phyloP scores from a whole-genome alignment of 2,329 filamentous ascomycete genomes.

The Lachnellula occidentalis region DNA sequence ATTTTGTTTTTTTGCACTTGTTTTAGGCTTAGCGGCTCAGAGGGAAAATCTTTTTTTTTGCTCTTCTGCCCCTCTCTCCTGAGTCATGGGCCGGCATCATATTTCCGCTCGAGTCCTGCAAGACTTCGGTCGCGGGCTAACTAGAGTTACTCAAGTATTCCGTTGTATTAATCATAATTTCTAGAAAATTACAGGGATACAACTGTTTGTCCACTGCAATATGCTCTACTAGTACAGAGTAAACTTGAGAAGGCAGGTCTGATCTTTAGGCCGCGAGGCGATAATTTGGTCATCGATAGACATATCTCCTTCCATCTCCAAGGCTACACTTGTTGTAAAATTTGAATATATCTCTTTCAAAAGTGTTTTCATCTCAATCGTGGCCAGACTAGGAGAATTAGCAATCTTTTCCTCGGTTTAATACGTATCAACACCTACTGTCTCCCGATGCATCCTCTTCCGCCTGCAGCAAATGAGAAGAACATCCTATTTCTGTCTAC shows the following conservation, averaged over 20 bases:
- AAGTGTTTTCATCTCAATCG: slow-evolving; percentile 62
- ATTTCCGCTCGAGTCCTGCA: too few relatives aligned
- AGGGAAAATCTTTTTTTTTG: too few relatives aligned
- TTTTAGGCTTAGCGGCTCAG: too few relatives aligned
- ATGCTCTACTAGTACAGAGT: too few relatives aligned
- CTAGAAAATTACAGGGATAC: too few relatives aligned
- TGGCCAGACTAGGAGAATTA: slow-evolving; percentile 43
- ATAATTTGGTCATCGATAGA: slow-evolving; percentile 61
- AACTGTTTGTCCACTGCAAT: too few relatives aligned
- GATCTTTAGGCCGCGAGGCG: slow-evolving; percentile 53
- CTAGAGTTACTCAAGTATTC: too few relatives aligned
- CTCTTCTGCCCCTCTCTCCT: too few relatives aligned
- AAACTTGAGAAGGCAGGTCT: slow-evolving; percentile 23
- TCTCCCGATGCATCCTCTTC: slow-evolving; percentile 58
- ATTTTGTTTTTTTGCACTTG: too few relatives aligned
- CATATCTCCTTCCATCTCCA: slow-evolving; percentile 53
- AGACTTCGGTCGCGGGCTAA: too few relatives aligned
- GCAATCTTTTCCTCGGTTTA: not conserved
- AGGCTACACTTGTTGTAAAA: slow-evolving; percentile 45
- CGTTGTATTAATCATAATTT: too few relatives aligned
- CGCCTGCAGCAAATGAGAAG: slow-evolving; percentile 60
- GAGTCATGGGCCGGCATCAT: too few relatives aligned
- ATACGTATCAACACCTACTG: slow-evolving; percentile 45
- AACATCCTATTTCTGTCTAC: slow-evolving; percentile 58
- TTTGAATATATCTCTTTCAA: slow-evolving; percentile 54